Percentiles rank a stretch among this genome's conserved stretches.
These are phyloP conservation scores for Cyberlindnera maclurae DNA, from an alignment of 805 yeast genomes.

Conservation along the genomic window DNA sequence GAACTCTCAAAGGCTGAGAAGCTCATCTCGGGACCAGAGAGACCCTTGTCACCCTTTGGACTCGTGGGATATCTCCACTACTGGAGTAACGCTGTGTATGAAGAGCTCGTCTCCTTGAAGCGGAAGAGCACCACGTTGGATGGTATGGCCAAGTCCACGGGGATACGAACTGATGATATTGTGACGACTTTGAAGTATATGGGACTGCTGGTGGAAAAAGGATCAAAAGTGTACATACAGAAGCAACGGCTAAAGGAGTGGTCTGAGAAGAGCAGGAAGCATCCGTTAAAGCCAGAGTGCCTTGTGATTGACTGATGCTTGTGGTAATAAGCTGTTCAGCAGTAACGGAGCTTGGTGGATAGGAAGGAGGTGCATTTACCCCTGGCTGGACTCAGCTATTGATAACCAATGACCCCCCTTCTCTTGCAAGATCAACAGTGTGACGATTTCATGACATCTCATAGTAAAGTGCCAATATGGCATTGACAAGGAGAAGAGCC, in stretches of 20 bases:
- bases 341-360: too few relatives aligned
- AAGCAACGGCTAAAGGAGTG: conserved; percentile 10
- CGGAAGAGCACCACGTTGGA: conserved; percentile 31
- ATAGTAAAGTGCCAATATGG: too few relatives aligned
- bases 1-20: conserved; percentile 61
- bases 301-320: conserved; percentile 4
- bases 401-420: too few relatives aligned
- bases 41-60: conserved; percentile 84
- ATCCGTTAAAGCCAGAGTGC: conserved; percentile 10
- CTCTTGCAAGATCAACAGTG: too few relatives aligned
- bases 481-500: too few relatives aligned
- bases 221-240: conserved; percentile 14
- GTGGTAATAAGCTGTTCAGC: too few relatives aligned
- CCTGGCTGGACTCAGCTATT: too few relatives aligned
- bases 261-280: conserved; percentile 11
- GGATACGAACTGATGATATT: conserved; percentile 58
- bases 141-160: conserved; percentile 48
- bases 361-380: too few relatives aligned
- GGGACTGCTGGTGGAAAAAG: conserved; percentile 32
- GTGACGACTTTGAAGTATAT: conserved; percentile 51
- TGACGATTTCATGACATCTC: too few relatives aligned
- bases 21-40: conserved; percentile 79
- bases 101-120: conserved; percentile 36
- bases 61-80: conserved; percentile 59
- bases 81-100: conserved; percentile 58